Evolutionary conservation across 495 filamentous ascomycete genomes (phyloP), one percentile per base, ranked within the genome.

Genomic region (Bacidia rubella): DNA sequence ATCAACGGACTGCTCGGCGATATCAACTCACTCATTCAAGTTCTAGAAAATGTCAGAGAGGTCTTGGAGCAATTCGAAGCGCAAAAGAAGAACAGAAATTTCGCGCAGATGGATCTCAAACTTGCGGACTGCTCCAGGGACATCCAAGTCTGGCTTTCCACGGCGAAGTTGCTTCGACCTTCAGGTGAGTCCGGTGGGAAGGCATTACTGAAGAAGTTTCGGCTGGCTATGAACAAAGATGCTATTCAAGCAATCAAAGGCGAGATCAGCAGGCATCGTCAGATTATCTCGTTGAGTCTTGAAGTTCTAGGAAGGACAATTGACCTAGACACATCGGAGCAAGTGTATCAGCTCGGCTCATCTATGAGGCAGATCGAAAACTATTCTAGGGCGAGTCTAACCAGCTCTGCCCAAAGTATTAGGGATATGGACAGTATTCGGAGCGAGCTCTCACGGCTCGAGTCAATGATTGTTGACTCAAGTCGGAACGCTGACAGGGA

Each of bases 361-460:
- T 47, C 52, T 9, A 29, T 54, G 1, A 25, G 23, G 23, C 15
- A 45, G 17, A 54, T 54, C 4, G 52, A 54, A 15, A 47, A 49
- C 40, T 54, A 54, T 20, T 54, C 52, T 2, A 23, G 46, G 15
- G 42, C 45, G 1, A 54, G 52, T 21, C 46, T 54, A 29, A 26
- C 49, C 11, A 49, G 45, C n/a, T 49, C 52, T 24, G 45, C 44
- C 21, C 52, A 54, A 10, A 54, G 52, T 25, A 54, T 54, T 10
- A 48, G 29, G 12, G 49, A 45, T 45, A 54, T 54, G 52, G 29
- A 54, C 22, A 54, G 22, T 48, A 54, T 54, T 32, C 17, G 46
- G 25, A 48, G 35, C 15, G 46, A 49, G 32, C 52, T 54, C 21
- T 49, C 52, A 19, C 47, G 52, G 38, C 27, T 54, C n/a, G 52